Evolutionary conservation across 345 rosid genomes (phyloP).

Genomic region (Streptanthus diversifolius): DNA sequence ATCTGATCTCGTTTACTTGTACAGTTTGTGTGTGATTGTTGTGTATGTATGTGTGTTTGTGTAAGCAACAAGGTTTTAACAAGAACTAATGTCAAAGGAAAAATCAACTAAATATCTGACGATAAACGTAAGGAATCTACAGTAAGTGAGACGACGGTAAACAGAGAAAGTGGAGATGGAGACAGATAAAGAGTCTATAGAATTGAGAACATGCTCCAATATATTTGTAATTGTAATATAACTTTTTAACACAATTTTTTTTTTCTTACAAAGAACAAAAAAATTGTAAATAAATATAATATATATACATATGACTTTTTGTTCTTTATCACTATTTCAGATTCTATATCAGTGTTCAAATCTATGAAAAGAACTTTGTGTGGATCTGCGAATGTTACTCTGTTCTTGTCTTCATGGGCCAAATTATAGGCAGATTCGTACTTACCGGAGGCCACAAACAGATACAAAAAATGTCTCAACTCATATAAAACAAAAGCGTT

Average conservation of each 20-base stretch:
- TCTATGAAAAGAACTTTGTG: neutral
- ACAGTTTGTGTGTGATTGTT: neutral
- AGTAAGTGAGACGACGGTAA: neutral
- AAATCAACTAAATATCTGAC: neutral
- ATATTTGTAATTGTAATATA: neutral
- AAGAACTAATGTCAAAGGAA: neutral
- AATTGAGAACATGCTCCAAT: neutral
- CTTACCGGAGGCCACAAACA: neutral
- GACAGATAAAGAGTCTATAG: neutral
- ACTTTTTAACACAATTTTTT: neutral
- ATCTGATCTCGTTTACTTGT: neutral
- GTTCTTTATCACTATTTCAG: neutral
- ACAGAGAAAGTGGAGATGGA: neutral
- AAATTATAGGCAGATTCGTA: neutral
- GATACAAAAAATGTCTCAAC: neutral
- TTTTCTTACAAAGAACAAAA: too few relatives aligned
- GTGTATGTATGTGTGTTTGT: neutral
- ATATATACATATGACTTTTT: neutral
- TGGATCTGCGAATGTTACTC: neutral
- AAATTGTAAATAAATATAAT: too few relatives aligned
- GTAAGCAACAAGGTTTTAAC: neutral
- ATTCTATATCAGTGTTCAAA: neutral
- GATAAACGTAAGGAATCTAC: neutral
- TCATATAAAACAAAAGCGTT: neutral
- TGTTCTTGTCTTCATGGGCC: neutral